Evolutionary conservation across 345 rosid species (phyloP), one percentile per base, ranked within the genome.

Genomic region (Gossypium raimondii): DNA sequence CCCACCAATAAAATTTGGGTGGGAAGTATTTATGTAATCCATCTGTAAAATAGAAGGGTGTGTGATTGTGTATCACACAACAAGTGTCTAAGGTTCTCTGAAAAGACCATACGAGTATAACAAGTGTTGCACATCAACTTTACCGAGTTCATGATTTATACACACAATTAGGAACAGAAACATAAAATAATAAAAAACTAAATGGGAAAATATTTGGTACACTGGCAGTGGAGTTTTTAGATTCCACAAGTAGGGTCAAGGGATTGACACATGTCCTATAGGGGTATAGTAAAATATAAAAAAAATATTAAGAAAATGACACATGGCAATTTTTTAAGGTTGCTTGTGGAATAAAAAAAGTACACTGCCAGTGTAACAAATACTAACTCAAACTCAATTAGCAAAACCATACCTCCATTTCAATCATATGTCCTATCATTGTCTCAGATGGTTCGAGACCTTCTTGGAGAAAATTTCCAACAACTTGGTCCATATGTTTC

Each of bases 11-110:
- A 94, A 94, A 78, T 87, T 92, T 77, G 93, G 92, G 85, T 94
- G 97, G 45, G 97, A 92, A 62, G 98, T 94, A 76, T 94, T 91
- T 75, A 94, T 90, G 78, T 94, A 92, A 82, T 86, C 98, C 97
- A 94, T 94, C 98, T 94, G 90, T 72, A 74, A 72, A 86, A 77
- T 76, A 70, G 22, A 60, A 29, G 20, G 53, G 22, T 12, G 57
- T 60, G 24, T 22, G 24, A 22, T 22, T 22, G 24, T 22, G 57
- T 34, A 44, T 34, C 22, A 55, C 48, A 34, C 41, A 34, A 34
- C 41, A 72, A 59, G 59, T 45, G 43, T 9, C 47, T 29, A 18
- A 7, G 43, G 16, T 45, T 7, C 20, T 20, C 25, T 3, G 44
- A 25, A 57, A 63, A 73, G 17, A 43, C 22, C 22, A 61, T 8